phyloP scores from a whole-genome alignment of 2,329 filamentous ascomycete species.

The Daldinia sp. region DNA sequence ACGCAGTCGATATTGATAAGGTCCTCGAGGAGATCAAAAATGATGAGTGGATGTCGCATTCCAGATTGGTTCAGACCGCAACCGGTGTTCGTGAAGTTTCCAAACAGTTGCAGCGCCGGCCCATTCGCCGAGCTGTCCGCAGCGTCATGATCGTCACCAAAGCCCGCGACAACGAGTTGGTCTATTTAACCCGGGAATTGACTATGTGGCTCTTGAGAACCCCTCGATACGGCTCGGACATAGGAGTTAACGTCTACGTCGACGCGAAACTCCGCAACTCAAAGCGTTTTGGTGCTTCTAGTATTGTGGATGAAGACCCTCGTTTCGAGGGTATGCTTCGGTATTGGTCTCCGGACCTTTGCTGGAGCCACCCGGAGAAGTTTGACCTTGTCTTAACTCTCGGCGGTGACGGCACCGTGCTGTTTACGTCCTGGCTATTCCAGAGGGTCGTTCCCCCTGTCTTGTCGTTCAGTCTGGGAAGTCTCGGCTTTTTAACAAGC shows the following conservation, averaged over 20 bases:
- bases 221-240: constrained; percentile 84
- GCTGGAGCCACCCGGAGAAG: constrained; percentile 91
- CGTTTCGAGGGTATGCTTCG: constrained; percentile 84
- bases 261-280: constrained; percentile 91
- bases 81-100: constrained; percentile 95
- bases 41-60: constrained; percentile 91
- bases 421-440: constrained; percentile 93
- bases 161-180: constrained; percentile 91
- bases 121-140: constrained; percentile 88
- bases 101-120: constrained; percentile 89
- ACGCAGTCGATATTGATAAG: constrained; percentile 92
- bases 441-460: constrained; percentile 87
- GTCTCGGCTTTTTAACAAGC: constrained; percentile 86
- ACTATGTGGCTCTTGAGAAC: constrained; percentile 88
- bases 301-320: constrained; percentile 75
- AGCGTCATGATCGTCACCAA: constrained; percentile 99
- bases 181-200: constrained; percentile 86
- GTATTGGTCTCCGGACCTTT: constrained; percentile 97
- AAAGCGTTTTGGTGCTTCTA: constrained; percentile 82
- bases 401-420: constrained; percentile 84
- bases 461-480: constrained; percentile 83
- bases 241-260: constrained; percentile 98
- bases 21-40: constrained; percentile 93
- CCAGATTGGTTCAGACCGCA: constrained; percentile 91
- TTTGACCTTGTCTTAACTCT: constrained; percentile 94